These are phyloP conservation scores for Bjerkandera adusta DNA, from an alignment of 1,284 basidiomycete genomes.

Conservation along the genomic window DNA sequence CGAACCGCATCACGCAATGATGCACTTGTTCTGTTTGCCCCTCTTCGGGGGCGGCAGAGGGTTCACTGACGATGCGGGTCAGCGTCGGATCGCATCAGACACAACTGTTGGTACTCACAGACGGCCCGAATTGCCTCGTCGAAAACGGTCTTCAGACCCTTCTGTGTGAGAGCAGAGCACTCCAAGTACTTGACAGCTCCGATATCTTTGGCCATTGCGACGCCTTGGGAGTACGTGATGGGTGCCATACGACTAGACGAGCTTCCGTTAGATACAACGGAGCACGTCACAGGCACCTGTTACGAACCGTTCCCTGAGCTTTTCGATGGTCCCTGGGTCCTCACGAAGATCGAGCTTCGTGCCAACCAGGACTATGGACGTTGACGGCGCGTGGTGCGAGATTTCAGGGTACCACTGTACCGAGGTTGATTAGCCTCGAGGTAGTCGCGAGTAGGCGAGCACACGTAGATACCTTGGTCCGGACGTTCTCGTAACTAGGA, in stretches of 20 bases:
- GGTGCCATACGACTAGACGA: conserved; percentile 83
- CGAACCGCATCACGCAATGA: conserved; percentile 68
- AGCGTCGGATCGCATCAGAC: conserved; percentile 1
- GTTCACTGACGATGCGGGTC: conserved; percentile 56
- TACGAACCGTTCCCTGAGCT: conserved; percentile 83
- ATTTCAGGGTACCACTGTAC: conserved; percentile 94
- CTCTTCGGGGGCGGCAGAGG: conserved; percentile 63
- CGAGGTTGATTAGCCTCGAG: conserved; percentile 16
- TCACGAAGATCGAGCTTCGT: conserved; percentile 98
- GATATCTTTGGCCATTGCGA: conserved; percentile 91
- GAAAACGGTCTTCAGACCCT: conserved; percentile 95
- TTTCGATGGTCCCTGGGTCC: conserved; percentile 88
- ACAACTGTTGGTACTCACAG: conserved; percentile 55
- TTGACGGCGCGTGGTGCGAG: conserved; percentile 94
- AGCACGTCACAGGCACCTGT: neutral
- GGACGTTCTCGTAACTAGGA: conserved; percentile 97
- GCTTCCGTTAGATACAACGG: neutral
- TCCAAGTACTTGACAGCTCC: conserved; percentile 96
- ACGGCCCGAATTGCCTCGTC: conserved; percentile 94
- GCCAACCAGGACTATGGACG: conserved; percentile 93
- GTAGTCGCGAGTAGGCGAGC: conserved; percentile 11
- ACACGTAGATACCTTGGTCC: conserved; percentile 76
- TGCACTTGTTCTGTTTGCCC: conserved; percentile 50
- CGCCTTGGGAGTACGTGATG: conserved; percentile 89
- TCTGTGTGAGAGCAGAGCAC: conserved; percentile 97